Conservation (phyloP, 2,329 filamentous ascomycete species). For the Ceratocystis huliohia region DNA sequence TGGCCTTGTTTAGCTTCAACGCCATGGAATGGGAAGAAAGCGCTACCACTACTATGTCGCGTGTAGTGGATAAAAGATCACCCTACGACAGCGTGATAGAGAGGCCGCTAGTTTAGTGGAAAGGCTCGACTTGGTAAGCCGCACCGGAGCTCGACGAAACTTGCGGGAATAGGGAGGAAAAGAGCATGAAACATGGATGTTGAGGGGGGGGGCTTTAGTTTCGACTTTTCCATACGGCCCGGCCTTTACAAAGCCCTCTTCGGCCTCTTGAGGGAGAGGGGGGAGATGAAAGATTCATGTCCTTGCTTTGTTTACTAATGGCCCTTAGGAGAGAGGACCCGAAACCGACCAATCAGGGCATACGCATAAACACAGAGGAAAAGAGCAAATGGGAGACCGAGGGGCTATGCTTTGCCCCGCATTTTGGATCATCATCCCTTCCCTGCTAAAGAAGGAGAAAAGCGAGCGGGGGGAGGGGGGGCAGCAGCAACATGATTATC, state of each 20-base stretch:
- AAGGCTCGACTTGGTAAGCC: neutral
- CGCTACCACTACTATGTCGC: no score
- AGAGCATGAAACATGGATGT: neutral
- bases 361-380: neutral
- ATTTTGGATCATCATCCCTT: neutral
- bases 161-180: neutral
- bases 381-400: neutral
- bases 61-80: neutral
- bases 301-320: neutral
- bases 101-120: neutral
- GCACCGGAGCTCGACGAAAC: neutral
- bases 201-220: neutral
- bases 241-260: neutral
- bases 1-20: neutral
- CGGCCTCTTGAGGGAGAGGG: neutral
- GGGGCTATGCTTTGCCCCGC: neutral
- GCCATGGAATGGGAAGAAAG: conserved; percentile 5
- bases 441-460: neutral
- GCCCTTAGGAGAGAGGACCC: neutral
- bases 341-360: neutral
- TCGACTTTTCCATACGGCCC: no score
- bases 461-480: no score
- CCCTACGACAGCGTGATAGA: neutral
- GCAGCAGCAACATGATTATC: neutral
- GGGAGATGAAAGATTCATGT: neutral